These are phyloP conservation scores for Starmera stellimalicola DNA, from an alignment of 1,139 yeast species.

Conservation along the genomic window DNA sequence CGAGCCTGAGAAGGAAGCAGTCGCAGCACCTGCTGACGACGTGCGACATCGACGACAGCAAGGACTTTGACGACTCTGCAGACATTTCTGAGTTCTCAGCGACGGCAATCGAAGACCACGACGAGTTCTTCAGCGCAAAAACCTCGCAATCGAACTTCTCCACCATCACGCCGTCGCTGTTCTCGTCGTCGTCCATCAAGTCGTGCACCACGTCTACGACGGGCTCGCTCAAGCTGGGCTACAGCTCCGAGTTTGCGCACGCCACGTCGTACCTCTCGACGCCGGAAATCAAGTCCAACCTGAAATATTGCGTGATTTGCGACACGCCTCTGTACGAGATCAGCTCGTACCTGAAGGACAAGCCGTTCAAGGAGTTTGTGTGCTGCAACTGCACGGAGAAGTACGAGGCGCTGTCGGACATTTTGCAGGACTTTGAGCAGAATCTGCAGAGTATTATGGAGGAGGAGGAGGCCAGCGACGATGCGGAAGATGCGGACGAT, in stretches of 20 bases:
- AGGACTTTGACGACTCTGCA: neutral
- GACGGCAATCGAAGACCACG: neutral
- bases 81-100: neutral
- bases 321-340: constrained; percentile 59
- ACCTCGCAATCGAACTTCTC: constrained; percentile 1
- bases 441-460: neutral
- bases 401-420: constrained; percentile 42
- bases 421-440: constrained; percentile 23
- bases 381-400: constrained; percentile 54
- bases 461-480: constrained; percentile 8
- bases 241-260: neutral
- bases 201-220: neutral
- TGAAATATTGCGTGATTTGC: constrained; percentile 56
- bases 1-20: neutral
- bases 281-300: constrained; percentile 7
- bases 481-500: constrained; percentile 15
- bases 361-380: constrained; percentile 40
- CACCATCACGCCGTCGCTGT: neutral
- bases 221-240: neutral
- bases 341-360: constrained; percentile 32
- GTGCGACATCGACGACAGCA: neutral
- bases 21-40: neutral
- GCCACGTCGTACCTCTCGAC: constrained; percentile 8
- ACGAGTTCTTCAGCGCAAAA: constrained; percentile 1
- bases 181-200: constrained; percentile 2